A percentile compares a stretch with the other conserved stretches of the same genome.
These are phyloP conservation scores for Ambrosiella cleistominuta DNA, from an alignment of 2,329 filamentous ascomycete species.

Conservation along the genomic window DNA sequence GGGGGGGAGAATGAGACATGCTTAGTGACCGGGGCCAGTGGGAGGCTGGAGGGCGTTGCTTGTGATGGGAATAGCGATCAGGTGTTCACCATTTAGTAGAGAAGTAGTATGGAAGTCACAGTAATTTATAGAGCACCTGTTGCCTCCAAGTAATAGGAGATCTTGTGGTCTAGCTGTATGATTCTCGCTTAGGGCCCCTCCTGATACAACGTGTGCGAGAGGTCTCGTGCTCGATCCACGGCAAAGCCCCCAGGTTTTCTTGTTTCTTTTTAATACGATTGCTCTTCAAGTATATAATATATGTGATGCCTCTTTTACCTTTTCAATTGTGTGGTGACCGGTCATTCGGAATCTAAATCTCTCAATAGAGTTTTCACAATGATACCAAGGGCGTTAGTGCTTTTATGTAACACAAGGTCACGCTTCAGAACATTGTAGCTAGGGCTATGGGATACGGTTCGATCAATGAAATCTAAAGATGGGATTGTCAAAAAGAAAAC, in stretches of 20 bases:
- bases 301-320: not conserved
- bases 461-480: not conserved
- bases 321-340: not conserved
- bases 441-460: too few relatives aligned
- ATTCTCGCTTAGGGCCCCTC: conserved; percentile 49
- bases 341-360: not conserved
- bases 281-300: not conserved
- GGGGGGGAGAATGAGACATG: conserved; percentile 28
- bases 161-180: conserved; percentile 46
- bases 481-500: not conserved
- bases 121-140: not conserved
- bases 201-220: conserved; percentile 24
- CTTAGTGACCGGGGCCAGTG: conserved; percentile 22
- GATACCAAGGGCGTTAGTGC: not conserved
- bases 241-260: conserved; percentile 23
- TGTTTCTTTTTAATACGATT: not conserved
- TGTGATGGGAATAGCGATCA: conserved; percentile 9
- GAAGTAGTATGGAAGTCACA: not conserved
- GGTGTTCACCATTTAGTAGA: conserved; percentile 12
- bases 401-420: too few relatives aligned
- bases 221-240: conserved; percentile 31
- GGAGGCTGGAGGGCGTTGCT: conserved; percentile 15
- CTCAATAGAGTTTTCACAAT: not conserved
- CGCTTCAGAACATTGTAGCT: too few relatives aligned
- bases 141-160: not conserved